phyloP scores from a whole-genome alignment of 345 rosid species.

The Eucalyptus sideroxylon region DNA sequence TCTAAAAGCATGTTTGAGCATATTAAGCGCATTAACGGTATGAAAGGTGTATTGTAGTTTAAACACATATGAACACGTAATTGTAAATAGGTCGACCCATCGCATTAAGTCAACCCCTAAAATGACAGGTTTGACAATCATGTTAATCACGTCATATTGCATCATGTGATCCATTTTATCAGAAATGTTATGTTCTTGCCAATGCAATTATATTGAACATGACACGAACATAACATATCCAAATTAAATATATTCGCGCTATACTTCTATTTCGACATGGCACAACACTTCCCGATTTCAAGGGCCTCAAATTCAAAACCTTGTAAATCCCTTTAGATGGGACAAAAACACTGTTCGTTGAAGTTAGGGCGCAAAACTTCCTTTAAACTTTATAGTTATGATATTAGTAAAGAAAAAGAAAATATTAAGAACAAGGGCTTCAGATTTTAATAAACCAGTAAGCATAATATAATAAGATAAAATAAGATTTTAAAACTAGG shows the following conservation, averaged over 20 bases:
- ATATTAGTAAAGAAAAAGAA: background rate
- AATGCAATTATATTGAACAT: background rate
- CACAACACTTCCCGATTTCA: background rate
- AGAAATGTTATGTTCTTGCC: fast-evolving
- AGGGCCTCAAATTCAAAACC: too few species aligned
- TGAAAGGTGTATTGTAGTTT: background rate
- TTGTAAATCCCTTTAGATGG: too few species aligned
- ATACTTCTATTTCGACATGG: background rate
- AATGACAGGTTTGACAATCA: background rate
- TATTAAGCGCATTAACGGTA: background rate
- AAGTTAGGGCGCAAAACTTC: too few species aligned
- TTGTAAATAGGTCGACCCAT: background rate
- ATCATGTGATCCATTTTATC: background rate
- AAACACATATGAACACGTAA: background rate
- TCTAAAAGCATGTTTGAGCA: background rate
- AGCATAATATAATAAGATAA: background rate
- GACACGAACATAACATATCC: background rate
- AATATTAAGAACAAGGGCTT: background rate
- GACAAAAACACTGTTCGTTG: background rate
- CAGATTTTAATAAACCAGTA: background rate
- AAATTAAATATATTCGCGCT: too few species aligned
- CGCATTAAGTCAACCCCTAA: background rate
- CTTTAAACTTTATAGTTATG: fast-evolving
- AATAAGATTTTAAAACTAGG: background rate
- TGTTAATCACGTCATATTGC: fast-evolving